phyloP scores from a whole-genome alignment of 352 stramenopile species.

The Phytophthora cactorum region DNA sequence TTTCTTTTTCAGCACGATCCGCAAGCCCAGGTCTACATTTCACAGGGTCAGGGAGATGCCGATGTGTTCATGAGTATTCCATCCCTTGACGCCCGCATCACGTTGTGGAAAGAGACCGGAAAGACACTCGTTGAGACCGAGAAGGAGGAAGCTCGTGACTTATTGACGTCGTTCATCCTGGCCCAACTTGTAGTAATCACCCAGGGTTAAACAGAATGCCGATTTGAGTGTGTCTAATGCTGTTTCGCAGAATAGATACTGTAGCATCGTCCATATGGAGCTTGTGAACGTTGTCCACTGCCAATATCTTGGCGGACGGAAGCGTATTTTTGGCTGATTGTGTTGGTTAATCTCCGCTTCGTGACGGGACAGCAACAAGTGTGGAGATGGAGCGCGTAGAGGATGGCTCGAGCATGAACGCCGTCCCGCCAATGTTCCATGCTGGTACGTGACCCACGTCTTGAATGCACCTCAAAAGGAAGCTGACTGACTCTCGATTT shows the following conservation, averaged over 20 bases:
- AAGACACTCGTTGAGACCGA: conserved; percentile 84
- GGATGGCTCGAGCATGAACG: conserved; percentile 40
- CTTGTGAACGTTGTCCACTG: conserved; percentile 22
- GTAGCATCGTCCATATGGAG: conserved; percentile 13
- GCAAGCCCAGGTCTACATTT: conserved; percentile 78
- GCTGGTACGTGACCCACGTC: conserved; percentile 24
- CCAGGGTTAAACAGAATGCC: conserved; percentile 29
- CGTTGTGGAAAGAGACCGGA: conserved; percentile 75
- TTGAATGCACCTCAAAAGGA: background rate
- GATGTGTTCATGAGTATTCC: conserved; percentile 88
- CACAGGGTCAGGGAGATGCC: conserved; percentile 75
- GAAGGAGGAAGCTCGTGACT: conserved; percentile 68
- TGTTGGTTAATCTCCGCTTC: conserved; percentile 18
- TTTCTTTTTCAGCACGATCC: conserved; percentile 55
- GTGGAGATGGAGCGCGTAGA: conserved; percentile 46
- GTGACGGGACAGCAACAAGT: background rate
- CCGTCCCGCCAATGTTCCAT: conserved; percentile 45
- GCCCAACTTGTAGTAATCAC: conserved; percentile 55
- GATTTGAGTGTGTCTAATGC: conserved; percentile 11
- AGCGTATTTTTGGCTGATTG: conserved; percentile 41
- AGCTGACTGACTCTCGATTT: too few relatives aligned
- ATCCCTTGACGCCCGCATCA: conserved; percentile 73
- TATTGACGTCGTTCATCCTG: conserved; percentile 66
- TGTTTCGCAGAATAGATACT: conserved; percentile 32
- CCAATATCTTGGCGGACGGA: conserved; percentile 12